Evolutionary conservation across 2,329 filamentous ascomycete species (phyloP).

Genomic region (Cryphonectria carpinicola): DNA sequence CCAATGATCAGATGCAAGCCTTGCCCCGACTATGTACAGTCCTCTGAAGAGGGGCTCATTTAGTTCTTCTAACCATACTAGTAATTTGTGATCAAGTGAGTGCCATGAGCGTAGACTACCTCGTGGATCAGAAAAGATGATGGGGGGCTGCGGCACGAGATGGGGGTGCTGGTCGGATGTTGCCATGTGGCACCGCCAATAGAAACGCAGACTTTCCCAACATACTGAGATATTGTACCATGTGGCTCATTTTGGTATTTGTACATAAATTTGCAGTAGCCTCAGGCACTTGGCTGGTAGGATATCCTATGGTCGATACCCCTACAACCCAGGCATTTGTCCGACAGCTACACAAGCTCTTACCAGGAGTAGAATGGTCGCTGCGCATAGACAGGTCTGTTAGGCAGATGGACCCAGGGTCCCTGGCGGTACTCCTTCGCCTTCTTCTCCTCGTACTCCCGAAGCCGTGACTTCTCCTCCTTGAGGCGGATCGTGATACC

Average conservation of each 20-base stretch:
- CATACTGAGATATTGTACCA: neutral
- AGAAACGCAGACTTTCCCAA: neutral
- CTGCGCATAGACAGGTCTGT: slow-evolving; percentile 82
- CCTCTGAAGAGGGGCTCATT: neutral
- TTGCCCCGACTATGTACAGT: neutral
- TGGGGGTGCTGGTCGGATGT: neutral
- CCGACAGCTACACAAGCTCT: neutral
- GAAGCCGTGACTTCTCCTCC: slow-evolving; percentile 87
- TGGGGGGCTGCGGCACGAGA: too few relatives aligned
- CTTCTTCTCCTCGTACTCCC: slow-evolving; percentile 77
- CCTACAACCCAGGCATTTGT: too few relatives aligned
- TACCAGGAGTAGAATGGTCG: slow-evolving; percentile 94
- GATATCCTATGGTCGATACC: neutral
- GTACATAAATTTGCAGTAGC: neutral
- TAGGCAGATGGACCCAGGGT: slow-evolving; percentile 86
- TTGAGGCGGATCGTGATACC: slow-evolving; percentile 83
- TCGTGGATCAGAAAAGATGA: too few relatives aligned
- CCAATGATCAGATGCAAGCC: neutral
- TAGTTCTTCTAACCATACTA: neutral
- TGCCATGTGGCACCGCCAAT: neutral
- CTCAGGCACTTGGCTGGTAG: neutral
- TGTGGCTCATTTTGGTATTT: neutral
- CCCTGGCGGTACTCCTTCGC: slow-evolving; percentile 75
- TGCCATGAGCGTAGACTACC: too few relatives aligned
- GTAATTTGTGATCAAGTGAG: too few relatives aligned